phyloP scores from a whole-genome alignment of 2,329 filamentous ascomycete genomes.

The Pyrenophora teres region DNA sequence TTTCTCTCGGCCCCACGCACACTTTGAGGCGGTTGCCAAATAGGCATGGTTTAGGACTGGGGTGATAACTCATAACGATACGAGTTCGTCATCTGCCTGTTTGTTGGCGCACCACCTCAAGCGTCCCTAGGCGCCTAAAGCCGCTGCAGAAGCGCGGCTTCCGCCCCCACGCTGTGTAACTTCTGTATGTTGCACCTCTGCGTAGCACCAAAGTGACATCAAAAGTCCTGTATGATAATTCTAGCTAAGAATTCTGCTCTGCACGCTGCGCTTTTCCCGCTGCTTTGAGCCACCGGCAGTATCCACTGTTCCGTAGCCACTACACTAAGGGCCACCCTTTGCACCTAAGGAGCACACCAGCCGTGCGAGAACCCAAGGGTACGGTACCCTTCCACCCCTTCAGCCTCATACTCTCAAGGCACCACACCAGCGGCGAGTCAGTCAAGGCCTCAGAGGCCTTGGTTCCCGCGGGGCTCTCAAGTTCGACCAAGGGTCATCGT shows the following conservation, averaged over 20 bases:
- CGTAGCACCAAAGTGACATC: background rate
- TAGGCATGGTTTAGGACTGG: background rate
- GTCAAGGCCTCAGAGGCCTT: background rate
- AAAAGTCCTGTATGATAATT: background rate
- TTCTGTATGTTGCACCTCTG: background rate
- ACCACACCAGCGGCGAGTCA: background rate
- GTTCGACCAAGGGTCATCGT: too few species aligned
- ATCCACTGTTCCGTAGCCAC: conserved; percentile 2
- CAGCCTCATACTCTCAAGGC: background rate
- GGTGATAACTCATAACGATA: background rate
- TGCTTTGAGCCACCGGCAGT: conserved; percentile 9
- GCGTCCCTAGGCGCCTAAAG: conserved; percentile 1
- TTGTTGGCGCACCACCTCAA: background rate
- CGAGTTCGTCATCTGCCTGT: too few species aligned
- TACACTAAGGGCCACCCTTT: conserved; percentile 12
- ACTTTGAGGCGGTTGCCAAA: background rate
- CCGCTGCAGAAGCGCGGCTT: conserved; percentile 5
- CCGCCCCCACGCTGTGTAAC: background rate
- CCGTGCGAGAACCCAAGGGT: conserved; percentile 7
- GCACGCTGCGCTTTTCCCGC: background rate
- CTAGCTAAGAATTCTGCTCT: background rate
- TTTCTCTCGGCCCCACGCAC: background rate
- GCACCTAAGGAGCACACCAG: conserved; percentile 5
- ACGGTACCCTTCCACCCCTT: conserved; percentile 2
- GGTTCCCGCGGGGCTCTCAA: too few species aligned